Base-by-base conservation (phyloP, 2,329 filamentous ascomycete species). In the Colletotrichum chlorophyti region DNA sequence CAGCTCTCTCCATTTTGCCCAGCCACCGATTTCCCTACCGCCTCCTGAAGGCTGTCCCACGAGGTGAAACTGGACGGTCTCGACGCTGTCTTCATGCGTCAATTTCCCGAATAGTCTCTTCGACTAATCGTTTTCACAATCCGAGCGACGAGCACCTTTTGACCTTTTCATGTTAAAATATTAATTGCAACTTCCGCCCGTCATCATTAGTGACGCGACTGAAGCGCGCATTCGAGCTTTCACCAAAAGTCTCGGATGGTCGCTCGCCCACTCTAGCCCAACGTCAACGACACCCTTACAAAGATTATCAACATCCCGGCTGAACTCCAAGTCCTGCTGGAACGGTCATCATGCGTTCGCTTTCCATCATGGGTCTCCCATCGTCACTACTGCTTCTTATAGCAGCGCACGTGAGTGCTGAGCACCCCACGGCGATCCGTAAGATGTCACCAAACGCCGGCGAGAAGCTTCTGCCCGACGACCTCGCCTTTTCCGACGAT, bases 381-480 rank as follows among this genome's bases (percentile, higher is more conserved):
- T 64, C 75, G 7, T 76, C 79, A n/a, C 66, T 83, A 37, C 72
- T 83, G 38, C 69, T 80, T 14, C 72, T 84, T 21, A 65, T 81
- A 40, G 69, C 75, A 3, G 71, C 73, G 2, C 73, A 77, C 41
- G 65, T 74, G 12, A 64, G 66, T 3, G 74, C 75, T 27, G 70
- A 71, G 24, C 64, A 73, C 6, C 89, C 89, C 0, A 81, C 83
- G 1, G 90, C 84, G 1, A 79, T 93, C 52, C 84, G 83, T 68
- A 93, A 93, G 69, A 91, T 93, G 84, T 80, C 85, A 42, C 79
- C 79, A 5, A 87, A 92, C 68, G 83, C 85, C 46, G 84, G 84
- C 59, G 88, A 91, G 69, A 95, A 91, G 79, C 88, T 94, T 69
- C 84, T 87, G 64, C 76, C 87, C 53, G 82, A 90, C 40, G 89